A percentile compares a stretch with the other conserved stretches of the same genome.
Evolutionary conservation across 2,329 filamentous ascomycete species (phyloP).

Genomic region (Colletotrichum plurivorum): DNA sequence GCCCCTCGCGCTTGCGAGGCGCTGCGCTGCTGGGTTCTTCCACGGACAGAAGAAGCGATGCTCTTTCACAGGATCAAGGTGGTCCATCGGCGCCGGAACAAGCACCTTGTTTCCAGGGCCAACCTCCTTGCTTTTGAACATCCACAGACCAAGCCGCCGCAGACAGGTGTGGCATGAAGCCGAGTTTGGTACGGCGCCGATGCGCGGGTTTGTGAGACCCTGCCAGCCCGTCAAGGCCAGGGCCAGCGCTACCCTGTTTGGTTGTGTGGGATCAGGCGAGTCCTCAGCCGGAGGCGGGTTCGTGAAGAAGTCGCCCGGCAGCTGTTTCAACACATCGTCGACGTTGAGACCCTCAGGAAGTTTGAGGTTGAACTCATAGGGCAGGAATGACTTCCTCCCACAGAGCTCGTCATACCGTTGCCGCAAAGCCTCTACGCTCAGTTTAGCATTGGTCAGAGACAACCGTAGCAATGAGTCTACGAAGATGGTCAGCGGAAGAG

Average conservation of each 20-base stretch:
- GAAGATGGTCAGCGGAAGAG: conserved; percentile 34
- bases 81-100: conserved; percentile 73
- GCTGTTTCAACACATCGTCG: conserved; percentile 62
- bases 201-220: conserved; percentile 67
- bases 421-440: conserved; percentile 70
- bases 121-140: conserved; percentile 85
- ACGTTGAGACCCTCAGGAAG: conserved; percentile 68
- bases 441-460: conserved; percentile 73
- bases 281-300: conserved; percentile 51
- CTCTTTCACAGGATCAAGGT: conserved; percentile 78
- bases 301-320: conserved; percentile 70
- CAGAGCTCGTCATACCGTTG: conserved; percentile 76
- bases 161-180: conserved; percentile 89
- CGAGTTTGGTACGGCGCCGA: conserved; percentile 77
- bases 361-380: conserved; percentile 73
- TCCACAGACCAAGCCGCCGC: conserved; percentile 91
- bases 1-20: conserved; percentile 50
- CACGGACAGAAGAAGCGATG: conserved; percentile 90
- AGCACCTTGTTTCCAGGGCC: conserved; percentile 67
- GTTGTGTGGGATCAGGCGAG: conserved; percentile 41
- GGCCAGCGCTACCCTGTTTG: conserved; percentile 75
- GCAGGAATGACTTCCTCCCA: conserved; percentile 67
- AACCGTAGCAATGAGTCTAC: conserved; percentile 72
- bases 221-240: conserved; percentile 85
- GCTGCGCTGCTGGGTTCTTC: conserved; percentile 76